Base-by-base conservation (phyloP, 768 basidiomycete genomes). In the Scleroderma citrinum region DNA sequence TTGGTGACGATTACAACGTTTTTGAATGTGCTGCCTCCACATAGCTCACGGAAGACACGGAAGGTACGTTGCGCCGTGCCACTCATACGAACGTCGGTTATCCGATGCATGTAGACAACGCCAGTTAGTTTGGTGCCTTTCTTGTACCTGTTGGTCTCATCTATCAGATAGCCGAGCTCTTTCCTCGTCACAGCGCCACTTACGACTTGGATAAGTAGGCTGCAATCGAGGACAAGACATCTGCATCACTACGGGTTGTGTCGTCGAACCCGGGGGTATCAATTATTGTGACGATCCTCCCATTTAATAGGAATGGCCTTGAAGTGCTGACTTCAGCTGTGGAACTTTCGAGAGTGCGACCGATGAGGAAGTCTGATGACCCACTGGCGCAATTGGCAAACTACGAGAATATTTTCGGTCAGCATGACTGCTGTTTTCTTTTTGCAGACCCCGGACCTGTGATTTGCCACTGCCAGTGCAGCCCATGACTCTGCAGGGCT, bases 201-300 rank as follows among this genome's bases (percentile, higher is more conserved):
- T 39, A 53, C 52, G 35, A 39, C 16, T 53, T 36, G 23, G 47
- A 30, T 24, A 53, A 42, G 35, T 45, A 53, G 30, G 7, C 68
- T 55, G 74, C 71, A 20, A 76, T 75, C 68, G 72, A 68, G 16
- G 62, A 67, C 17, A 77, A 56, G 8, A 77, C 65, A 19, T 71
- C 73, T 0, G 69, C 64, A 45, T 76, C 75, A 45, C 68, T 72
- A 47, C 61, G 65, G 42, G 20, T 38, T 0, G 76, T 72, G 52
- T 78, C 76, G 55, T 78, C 77, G 51, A 78, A 79, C 4, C 77
- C 77, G 1, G 77, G 77, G 0, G 77, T 80, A 54, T 81, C 78
- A 46, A 81, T 70, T 7, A 81, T 59, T 1, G 63, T 70, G 21
- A 79, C 64, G 24, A 44, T 51, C 11, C 60, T 59, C 2, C 71